Base-by-base conservation (phyloP, 768 basidiomycete species). In the Ramaria rubella region DNA sequence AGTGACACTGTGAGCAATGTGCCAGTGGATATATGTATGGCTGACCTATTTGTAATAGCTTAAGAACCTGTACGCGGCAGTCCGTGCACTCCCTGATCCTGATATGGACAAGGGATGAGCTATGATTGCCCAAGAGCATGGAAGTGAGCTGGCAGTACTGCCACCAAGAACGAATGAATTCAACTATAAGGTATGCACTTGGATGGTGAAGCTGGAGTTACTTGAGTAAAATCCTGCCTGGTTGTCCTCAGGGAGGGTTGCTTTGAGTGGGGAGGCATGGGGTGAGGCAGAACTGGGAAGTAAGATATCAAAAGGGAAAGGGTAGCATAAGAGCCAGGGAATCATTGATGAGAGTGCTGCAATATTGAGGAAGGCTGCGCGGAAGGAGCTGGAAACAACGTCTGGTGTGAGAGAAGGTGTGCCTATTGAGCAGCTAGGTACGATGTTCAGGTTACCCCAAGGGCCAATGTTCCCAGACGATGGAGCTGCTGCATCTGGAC, bases 191-290 rank as follows among this genome's bases (percentile, higher is more conserved):
- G 63, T 56, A 17, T 54, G 54, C 5, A 45, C 55, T 11, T 68
- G 65, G 65, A 68, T 67, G 67, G 49, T 68, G 19, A 33, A 58
- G 26, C n/a, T 36, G 1, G 61, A 56, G 5, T 67, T 62, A 63
- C 59, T 65, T 11, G 49, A 46, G 8, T 55, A 56, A 8, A 60
- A 68, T 45, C 21, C 36, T 21, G 30, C 49, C 15, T 64, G 36
- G 19, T 60, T 64, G 46, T 21, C 36, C 11, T 38, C 36, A n/a
- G 21, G 2, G 42, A 53, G 30, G 52, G 12, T 65, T 45, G 57
- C 48, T 7, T 53, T 60, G 23, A 65, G 43, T 58, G 64, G 64
- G 6, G 52, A 21, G 29, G 48, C 50, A 27, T 63, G 60, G 65
- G 62, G 62, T 31, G 64, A 64, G 38, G 49, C 57, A 33, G 60